Evolutionary conservation across 139 green algal species (phyloP).

Genomic region (Micractinium conductrix): DNA sequence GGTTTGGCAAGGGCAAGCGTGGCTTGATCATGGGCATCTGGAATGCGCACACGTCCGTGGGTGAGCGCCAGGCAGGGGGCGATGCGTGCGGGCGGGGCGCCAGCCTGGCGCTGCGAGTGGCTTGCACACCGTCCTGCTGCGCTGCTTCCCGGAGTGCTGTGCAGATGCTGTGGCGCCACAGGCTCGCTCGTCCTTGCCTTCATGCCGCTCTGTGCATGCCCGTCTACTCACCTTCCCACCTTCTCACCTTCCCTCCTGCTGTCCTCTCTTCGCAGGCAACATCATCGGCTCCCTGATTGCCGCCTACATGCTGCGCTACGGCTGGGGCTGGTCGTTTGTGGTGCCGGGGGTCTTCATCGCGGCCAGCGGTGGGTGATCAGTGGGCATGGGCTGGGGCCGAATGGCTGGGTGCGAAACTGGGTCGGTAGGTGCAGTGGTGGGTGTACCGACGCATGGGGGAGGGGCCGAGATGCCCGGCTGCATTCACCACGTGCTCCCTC

Average conservation of each 20-base stretch:
- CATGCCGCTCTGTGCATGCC: background rate
- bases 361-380: slow-evolving; percentile 22
- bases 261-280: slow-evolving; percentile 82
- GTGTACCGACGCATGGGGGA: too few relatives aligned
- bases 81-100: background rate
- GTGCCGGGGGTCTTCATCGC: slow-evolving; percentile 70
- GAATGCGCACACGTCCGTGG: slow-evolving; percentile 95
- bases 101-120: too few relatives aligned
- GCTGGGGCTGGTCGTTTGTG: slow-evolving; percentile 94
- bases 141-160: background rate
- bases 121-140: too few relatives aligned
- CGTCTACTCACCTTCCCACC: too few relatives aligned
- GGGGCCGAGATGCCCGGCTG: too few relatives aligned
- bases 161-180: too few relatives aligned
- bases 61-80: slow-evolving; percentile 26
- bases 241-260: too few relatives aligned
- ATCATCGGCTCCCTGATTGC: slow-evolving; percentile 89
- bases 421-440: too few relatives aligned
- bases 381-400: background rate
- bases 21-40: slow-evolving; percentile 96
- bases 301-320: slow-evolving; percentile 70
- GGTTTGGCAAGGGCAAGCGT: slow-evolving; percentile 92
- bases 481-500: too few relatives aligned
- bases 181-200: background rate
- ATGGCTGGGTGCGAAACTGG: too few relatives aligned